Evolutionary conservation across 2,329 filamentous ascomycete species (phyloP).

Genomic region (Clarireedia paspali): DNA sequence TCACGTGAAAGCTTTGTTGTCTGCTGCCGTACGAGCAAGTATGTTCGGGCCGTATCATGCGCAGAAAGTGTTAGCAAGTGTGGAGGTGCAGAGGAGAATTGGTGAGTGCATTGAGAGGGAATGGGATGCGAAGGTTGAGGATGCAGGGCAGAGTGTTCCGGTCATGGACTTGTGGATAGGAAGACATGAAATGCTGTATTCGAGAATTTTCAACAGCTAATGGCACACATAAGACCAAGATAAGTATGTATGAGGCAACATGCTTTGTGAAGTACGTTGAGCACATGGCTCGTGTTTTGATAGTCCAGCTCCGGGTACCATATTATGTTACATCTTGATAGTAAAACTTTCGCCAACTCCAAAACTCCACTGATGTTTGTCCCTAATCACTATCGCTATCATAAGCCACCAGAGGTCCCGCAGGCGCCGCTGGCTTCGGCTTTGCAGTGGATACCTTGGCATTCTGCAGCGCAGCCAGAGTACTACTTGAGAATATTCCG

Average conservation of each 20-base stretch:
- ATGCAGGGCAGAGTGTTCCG: conserved; percentile 68
- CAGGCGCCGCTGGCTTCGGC: conserved; percentile 43
- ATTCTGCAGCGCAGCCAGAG: conserved; percentile 67
- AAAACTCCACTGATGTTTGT: conserved; percentile 13
- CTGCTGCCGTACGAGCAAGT: conserved; percentile 68
- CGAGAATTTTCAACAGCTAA: conserved; percentile 78
- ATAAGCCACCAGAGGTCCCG: conserved; percentile 78
- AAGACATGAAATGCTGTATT: conserved; percentile 75
- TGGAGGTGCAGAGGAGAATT: conserved; percentile 50
- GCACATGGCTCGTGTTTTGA: background rate
- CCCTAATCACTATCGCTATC: conserved; percentile 72
- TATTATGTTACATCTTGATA: background rate
- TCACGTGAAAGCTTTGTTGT: conserved; percentile 69
- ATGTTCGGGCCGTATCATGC: conserved; percentile 76
- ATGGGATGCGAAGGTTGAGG: conserved; percentile 50
- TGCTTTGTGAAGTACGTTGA: background rate
- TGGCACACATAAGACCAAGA: background rate
- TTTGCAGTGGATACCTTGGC: conserved; percentile 45
- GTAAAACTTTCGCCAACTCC: conserved; percentile 3
- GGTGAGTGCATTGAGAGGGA: conserved; percentile 50
- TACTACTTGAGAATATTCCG: conserved; percentile 72
- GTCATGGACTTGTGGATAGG: conserved; percentile 79
- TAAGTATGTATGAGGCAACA: too few species aligned
- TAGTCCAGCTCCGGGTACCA: background rate
- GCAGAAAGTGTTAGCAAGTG: conserved; percentile 61